Evolutionary conservation across 2,329 filamentous ascomycete genomes (phyloP).

Genomic region (Hawksworthiomyces lignivorus): DNA sequence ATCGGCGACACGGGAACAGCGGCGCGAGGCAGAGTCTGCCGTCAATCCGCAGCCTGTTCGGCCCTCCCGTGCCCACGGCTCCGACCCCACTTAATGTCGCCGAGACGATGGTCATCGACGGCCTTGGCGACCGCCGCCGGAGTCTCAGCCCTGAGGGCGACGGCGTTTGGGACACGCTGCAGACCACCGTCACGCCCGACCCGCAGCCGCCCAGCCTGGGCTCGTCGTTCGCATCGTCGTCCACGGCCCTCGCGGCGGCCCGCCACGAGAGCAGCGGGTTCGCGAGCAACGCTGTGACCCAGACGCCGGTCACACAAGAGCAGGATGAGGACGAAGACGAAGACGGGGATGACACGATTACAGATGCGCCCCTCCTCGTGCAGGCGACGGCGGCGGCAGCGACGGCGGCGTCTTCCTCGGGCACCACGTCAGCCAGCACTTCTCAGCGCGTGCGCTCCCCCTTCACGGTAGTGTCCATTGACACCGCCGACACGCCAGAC

Average conservation of each 20-base stretch:
- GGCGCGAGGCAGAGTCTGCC: neutral
- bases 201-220: constrained; percentile 70
- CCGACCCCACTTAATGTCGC: too few relatives aligned
- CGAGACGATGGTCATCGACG: constrained; percentile 52
- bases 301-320: neutral
- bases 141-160: constrained; percentile 68
- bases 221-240: constrained; percentile 73
- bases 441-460: constrained; percentile 12
- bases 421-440: constrained; percentile 8
- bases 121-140: constrained; percentile 75
- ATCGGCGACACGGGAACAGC: neutral
- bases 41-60: neutral
- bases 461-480: constrained; percentile 10
- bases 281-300: neutral
- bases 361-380: neutral
- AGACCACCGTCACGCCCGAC: constrained; percentile 74
- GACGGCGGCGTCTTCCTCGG: constrained; percentile 2
- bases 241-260: constrained; percentile 35
- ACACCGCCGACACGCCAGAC: constrained; percentile 9
- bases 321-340: neutral
- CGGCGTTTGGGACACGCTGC: constrained; percentile 69
- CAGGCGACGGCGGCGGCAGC: neutral
- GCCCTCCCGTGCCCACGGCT: constrained; percentile 28
- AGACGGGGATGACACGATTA: neutral
- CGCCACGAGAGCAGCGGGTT: neutral